Conservation (phyloP, 352 stramenopile species). For the Phytophthora fragariaefolia region DNA sequence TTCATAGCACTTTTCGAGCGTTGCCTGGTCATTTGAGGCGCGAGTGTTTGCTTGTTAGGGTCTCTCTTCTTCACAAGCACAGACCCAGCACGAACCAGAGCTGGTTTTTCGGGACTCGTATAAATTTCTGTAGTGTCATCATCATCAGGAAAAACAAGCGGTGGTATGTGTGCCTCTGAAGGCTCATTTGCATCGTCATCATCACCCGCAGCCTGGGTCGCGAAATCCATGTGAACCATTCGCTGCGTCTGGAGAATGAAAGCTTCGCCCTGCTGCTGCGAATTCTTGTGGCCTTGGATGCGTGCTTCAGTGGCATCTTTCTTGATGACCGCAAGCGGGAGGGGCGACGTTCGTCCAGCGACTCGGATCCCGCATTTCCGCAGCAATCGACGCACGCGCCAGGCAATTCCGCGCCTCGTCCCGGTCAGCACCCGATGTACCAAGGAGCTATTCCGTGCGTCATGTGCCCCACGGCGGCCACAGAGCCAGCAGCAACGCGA, state of each 20-base stretch:
- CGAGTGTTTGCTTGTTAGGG: slow-evolving; percentile 25
- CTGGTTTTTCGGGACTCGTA: background rate
- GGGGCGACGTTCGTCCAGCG: slow-evolving; percentile 39
- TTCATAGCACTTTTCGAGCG: slow-evolving; percentile 32
- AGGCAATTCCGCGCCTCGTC: slow-evolving; percentile 2
- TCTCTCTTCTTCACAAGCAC: slow-evolving; percentile 28
- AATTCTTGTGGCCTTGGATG: slow-evolving; percentile 84
- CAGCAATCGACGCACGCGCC: slow-evolving; percentile 19
- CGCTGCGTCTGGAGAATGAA: slow-evolving; percentile 80
- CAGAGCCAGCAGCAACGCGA: slow-evolving; percentile 40
- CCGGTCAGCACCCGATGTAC: slow-evolving; percentile 20
- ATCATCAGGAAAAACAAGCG: slow-evolving; percentile 14
- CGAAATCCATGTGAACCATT: slow-evolving; percentile 55
- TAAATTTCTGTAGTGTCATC: background rate
- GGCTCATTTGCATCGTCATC: slow-evolving; percentile 7
- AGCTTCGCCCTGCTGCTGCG: slow-evolving; percentile 60
- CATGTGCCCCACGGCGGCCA: slow-evolving; percentile 2
- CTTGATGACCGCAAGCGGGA: slow-evolving; percentile 72
- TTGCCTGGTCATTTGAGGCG: slow-evolving; percentile 25
- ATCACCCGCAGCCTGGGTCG: slow-evolving; percentile 13
- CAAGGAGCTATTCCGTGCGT: slow-evolving; percentile 22
- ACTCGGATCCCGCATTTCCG: slow-evolving; percentile 18
- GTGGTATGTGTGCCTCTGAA: background rate
- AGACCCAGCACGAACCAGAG: background rate
- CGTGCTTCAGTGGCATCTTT: slow-evolving; percentile 64